Conservation (phyloP, 176 grass and related monocot species). For the Phragmites australis region DNA sequence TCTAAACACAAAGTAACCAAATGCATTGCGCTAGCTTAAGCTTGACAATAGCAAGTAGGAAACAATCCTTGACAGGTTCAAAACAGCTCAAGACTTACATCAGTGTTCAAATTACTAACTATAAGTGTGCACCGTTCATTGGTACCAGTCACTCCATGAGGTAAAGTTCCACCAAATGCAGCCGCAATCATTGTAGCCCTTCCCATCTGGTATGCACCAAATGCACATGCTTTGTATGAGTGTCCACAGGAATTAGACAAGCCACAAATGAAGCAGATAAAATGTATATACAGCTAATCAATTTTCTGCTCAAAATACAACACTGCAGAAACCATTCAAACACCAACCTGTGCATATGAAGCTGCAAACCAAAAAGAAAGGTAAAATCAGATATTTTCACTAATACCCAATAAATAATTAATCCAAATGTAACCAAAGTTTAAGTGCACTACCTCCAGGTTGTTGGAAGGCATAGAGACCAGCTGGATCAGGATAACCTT, state of each 20-base stretch:
- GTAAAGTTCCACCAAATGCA: constrained; percentile 79
- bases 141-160: constrained; percentile 65
- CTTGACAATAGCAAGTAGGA: neutral
- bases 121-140: constrained; percentile 91
- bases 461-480: constrained; percentile 66
- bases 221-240: constrained; percentile 37
- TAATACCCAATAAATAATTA: constrained; percentile 10
- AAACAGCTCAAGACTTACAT: constrained; percentile 65
- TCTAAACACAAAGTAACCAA: constrained; percentile 14
- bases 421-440: constrained; percentile 1
- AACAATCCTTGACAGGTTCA: neutral
- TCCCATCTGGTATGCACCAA: constrained; percentile 62
- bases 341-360: constrained; percentile 76
- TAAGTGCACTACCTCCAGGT: constrained; percentile 54
- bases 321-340: constrained; percentile 11
- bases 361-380: constrained; percentile 43
- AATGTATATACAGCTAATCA: constrained; percentile 10
- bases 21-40: neutral
- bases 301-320: constrained; percentile 20
- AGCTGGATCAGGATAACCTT: constrained; percentile 74
- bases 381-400: constrained; percentile 13
- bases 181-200: constrained; percentile 71
- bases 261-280: neutral
- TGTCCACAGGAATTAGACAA: neutral
- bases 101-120: constrained; percentile 92